Conservation (phyloP, 129 eudicot species). For the Ambrosia trifida region DNA sequence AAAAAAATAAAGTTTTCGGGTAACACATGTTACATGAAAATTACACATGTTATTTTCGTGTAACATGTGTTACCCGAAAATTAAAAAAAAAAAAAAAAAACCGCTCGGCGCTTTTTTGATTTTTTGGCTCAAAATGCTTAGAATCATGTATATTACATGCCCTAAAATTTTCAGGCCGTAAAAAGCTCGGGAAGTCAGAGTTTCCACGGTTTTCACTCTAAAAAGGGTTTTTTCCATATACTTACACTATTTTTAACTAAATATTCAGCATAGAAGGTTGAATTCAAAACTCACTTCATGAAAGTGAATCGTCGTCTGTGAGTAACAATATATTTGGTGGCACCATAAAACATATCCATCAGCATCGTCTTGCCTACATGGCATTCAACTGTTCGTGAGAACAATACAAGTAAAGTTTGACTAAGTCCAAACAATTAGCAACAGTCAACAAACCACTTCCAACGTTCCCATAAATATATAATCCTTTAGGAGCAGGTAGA, state of each 20-base stretch:
- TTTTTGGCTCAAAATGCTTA: too few relatives aligned
- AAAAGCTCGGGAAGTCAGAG: too few relatives aligned
- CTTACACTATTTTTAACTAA: not conserved
- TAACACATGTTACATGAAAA: too few relatives aligned
- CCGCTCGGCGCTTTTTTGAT: too few relatives aligned
- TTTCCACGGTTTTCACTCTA: too few relatives aligned
- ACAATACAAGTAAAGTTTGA: not conserved
- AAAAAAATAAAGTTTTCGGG: too few relatives aligned
- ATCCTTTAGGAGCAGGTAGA: constrained; percentile 93
- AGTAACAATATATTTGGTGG: constrained; percentile 80
- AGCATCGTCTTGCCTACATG: constrained; percentile 91
- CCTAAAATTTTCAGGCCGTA: too few relatives aligned
- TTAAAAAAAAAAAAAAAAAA: too few relatives aligned
- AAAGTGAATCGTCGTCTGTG: constrained; percentile 93
- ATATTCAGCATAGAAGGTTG: not conserved
- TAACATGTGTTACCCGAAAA: too few relatives aligned
- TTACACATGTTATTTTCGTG: too few relatives aligned
- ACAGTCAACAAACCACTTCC: constrained; percentile 92
- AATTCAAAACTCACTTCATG: constrained; percentile 67
- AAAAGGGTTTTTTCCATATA: too few relatives aligned
- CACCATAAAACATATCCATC: constrained; percentile 90
- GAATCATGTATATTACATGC: too few relatives aligned
- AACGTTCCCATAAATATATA: constrained; percentile 88
- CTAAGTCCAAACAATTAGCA: constrained; percentile 13
- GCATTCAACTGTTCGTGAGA: not conserved